phyloP scores from a whole-genome alignment of 1,139 yeast species.

The Suhomyces bokatorum region DNA sequence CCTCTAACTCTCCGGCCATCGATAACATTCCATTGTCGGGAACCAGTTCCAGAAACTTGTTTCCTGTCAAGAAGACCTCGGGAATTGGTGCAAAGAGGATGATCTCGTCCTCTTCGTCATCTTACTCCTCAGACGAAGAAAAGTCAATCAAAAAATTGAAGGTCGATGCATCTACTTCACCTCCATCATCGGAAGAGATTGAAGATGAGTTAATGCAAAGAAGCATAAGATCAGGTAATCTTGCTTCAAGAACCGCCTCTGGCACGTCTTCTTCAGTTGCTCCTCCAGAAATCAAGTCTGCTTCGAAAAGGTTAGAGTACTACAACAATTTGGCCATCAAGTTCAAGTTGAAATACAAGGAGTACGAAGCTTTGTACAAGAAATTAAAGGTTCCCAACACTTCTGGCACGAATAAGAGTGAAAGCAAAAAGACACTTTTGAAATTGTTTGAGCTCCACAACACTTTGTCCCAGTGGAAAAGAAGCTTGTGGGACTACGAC shows the following conservation, averaged over 20 bases:
- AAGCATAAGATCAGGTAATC: conserved; percentile 10
- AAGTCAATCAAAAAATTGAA: conserved; percentile 16
- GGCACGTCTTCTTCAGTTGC: conserved; percentile 1
- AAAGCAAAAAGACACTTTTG: conserved; percentile 22
- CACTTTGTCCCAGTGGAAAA: conserved; percentile 29
- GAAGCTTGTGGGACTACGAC: conserved; percentile 33
- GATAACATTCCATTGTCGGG: conserved; percentile 2
- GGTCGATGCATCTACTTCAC: conserved; percentile 19
- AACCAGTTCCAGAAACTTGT: conserved; percentile 4
- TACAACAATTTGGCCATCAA: conserved; percentile 35
- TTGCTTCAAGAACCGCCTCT: conserved; percentile 10
- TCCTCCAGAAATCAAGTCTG: conserved; percentile 13
- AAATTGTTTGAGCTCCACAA: conserved; percentile 28
- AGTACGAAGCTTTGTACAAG: conserved; percentile 38
- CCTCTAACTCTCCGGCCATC: conserved; percentile 14
- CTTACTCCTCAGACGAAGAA: conserved; percentile 24
- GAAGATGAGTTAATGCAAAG: conserved; percentile 10
- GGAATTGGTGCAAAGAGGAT: conserved; percentile 14
- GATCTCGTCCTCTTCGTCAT: conserved; percentile 20
- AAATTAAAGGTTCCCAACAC: conserved; percentile 12
- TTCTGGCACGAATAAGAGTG: conserved; percentile 12
- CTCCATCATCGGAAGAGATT: conserved; percentile 21
- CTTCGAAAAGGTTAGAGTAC: conserved; percentile 24
- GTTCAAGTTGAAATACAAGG: conserved; percentile 40
- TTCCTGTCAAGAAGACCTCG: conserved; percentile 6